phyloP scores from a whole-genome alignment of 192 early-diverging fungal genomes.

The Backusella circina region DNA sequence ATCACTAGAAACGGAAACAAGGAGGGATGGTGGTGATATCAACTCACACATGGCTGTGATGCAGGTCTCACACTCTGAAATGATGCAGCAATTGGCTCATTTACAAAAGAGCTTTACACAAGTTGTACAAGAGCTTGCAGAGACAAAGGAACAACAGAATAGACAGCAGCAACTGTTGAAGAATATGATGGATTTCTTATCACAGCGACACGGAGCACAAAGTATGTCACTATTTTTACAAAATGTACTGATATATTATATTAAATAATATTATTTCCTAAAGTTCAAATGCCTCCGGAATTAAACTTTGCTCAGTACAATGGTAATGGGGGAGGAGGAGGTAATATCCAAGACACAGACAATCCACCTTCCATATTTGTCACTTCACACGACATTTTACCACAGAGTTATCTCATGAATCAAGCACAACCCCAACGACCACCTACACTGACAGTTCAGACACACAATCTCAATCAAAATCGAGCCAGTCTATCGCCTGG shows the following conservation, averaged over 20 bases:
- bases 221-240: slow-evolving; percentile 7
- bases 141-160: slow-evolving; percentile 61
- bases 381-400: slow-evolving; percentile 45
- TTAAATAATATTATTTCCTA: background rate
- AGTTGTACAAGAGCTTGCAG: slow-evolving; percentile 67
- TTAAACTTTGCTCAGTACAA: slow-evolving; percentile 24
- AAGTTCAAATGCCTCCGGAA: slow-evolving; percentile 22
- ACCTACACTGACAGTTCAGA: slow-evolving; percentile 32
- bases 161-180: slow-evolving; percentile 67
- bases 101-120: slow-evolving; percentile 71
- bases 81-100: slow-evolving; percentile 66
- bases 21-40: slow-evolving; percentile 72
- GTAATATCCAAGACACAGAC: background rate
- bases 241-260: background rate
- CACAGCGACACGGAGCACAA: slow-evolving; percentile 27
- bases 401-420: slow-evolving; percentile 18
- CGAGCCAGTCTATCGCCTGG: background rate
- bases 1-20: slow-evolving; percentile 81
- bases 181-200: slow-evolving; percentile 60
- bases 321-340: background rate
- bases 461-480: slow-evolving; percentile 27
- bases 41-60: slow-evolving; percentile 73
- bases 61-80: slow-evolving; percentile 70
- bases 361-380: slow-evolving; percentile 47
- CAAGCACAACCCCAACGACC: slow-evolving; percentile 17